Evolutionary conservation across 768 basidiomycete species (phyloP), one percentile per base, ranked within the genome.

Genomic region (Mycena rosella): DNA sequence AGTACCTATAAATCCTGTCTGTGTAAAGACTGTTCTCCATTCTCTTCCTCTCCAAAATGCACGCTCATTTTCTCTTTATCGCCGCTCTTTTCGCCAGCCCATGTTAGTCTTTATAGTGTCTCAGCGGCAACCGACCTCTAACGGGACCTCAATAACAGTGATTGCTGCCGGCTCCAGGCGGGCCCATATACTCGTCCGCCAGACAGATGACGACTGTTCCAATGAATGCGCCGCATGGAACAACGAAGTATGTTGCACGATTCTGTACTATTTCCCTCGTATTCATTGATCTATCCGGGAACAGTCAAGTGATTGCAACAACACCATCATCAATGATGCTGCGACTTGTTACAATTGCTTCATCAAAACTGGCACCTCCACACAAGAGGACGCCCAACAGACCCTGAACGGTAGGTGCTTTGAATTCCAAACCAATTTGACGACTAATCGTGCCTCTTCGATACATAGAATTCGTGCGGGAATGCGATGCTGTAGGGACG

Each of bases 101-200:
- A 49, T 49, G 48, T 49, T 5, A 49, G 48, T 26, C 48, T 26
- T 20, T 49, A 49, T 49, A 49, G 20, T 49, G 26, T 49, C 48
- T 20, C 48, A 49, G 48, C 26, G 48, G 48, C 48, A 49, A 49
- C 48, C 48, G 48, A 49, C 14, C 48, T 49, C 48, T 49, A 49
- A 49, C 48, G 48, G 20, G 26, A 15, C 20, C 48, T 15, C 20
- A 27, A 49, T 49, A 49, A 49, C 49, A 51, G 27, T 51, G 27
- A 51, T 51, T 22, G 49, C 27, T 51, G 29, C 29, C 30, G 49
- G 27, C 48, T 49, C 20, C 26, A 27, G 48, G 14, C 48, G 48
- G 48, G 48, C 48, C 20, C 48, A 49, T 49, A 49, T 49, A 51
- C 4, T 30, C 22, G 49, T 51, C 49, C 49, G 49, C 49, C 49